A percentile compares a stretch with the other conserved stretches of the same genome.
Conservation (phyloP, 352 stramenopile species). For the Lagenidium giganteum region DNA sequence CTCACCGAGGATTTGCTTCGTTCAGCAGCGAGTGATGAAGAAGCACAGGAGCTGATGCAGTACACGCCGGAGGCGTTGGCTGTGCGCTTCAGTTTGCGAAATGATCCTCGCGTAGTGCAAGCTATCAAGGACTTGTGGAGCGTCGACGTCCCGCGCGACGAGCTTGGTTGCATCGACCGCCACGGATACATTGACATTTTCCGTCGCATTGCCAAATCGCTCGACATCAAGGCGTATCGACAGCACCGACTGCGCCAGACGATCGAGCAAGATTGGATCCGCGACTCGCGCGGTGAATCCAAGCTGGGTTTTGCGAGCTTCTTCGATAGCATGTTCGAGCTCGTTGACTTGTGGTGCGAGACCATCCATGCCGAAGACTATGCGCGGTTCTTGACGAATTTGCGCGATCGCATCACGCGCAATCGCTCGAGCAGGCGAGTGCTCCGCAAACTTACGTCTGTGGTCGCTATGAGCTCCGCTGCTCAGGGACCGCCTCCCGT, state of each 20-base stretch:
- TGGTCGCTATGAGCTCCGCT: too few species aligned
- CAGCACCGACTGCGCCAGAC: slow-evolving; percentile 33
- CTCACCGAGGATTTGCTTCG: slow-evolving; percentile 59
- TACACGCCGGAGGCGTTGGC: slow-evolving; percentile 64
- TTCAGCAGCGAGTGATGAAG: slow-evolving; percentile 30
- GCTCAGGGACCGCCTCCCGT: too few species aligned
- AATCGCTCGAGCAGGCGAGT: slow-evolving; percentile 23
- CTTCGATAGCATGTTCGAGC: slow-evolving; percentile 70
- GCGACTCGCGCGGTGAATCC: slow-evolving; percentile 45
- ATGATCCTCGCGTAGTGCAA: slow-evolving; percentile 35
- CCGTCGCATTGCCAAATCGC: slow-evolving; percentile 43
- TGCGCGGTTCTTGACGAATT: slow-evolving; percentile 35
- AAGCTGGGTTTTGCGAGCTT: slow-evolving; percentile 66
- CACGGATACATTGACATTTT: slow-evolving; percentile 47
- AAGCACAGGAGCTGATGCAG: slow-evolving; percentile 55
- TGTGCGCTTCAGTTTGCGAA: slow-evolving; percentile 61
- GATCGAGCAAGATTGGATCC: slow-evolving; percentile 58
- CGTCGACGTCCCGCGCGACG: slow-evolving; percentile 48
- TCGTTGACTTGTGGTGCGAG: slow-evolving; percentile 71
- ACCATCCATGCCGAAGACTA: slow-evolving; percentile 67
- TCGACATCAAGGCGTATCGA: slow-evolving; percentile 34
- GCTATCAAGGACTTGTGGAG: slow-evolving; percentile 51
- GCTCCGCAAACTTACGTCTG: too few species aligned
- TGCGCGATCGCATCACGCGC: slow-evolving; percentile 34
- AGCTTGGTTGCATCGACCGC: slow-evolving; percentile 56